A percentile compares a stretch with the other conserved stretches of the same genome.
Evolutionary conservation across 441 rosid genomes (phyloP).

Genomic region (Eutrema salsugineum): DNA sequence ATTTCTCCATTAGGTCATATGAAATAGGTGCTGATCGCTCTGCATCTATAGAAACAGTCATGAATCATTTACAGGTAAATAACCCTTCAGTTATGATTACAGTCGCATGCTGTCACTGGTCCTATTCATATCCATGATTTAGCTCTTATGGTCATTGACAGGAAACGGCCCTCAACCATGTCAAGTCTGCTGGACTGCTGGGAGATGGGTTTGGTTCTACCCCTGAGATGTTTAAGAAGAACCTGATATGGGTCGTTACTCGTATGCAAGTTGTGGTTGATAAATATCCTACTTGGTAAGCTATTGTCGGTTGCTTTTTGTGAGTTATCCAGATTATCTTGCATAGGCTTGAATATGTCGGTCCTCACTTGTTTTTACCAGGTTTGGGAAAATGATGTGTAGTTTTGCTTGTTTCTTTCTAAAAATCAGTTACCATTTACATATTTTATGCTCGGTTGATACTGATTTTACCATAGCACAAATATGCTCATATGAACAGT

Average conservation of each 20-base stretch:
- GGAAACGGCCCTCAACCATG: constrained; percentile 99
- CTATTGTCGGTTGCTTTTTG: background rate
- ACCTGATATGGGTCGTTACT: constrained; percentile 95
- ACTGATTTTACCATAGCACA: background rate
- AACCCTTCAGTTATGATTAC: background rate
- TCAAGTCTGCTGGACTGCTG: constrained; percentile 78
- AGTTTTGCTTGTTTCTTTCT: background rate
- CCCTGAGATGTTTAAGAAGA: constrained; percentile 90
- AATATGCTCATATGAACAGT: background rate
- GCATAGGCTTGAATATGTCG: background rate
- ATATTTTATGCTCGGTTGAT: background rate
- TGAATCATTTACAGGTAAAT: constrained; percentile 95
- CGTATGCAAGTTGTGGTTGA: constrained; percentile 94
- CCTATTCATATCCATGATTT: background rate
- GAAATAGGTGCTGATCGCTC: constrained; percentile 99
- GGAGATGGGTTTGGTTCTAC: constrained; percentile 97
- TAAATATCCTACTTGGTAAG: constrained; percentile 94
- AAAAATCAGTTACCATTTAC: background rate
- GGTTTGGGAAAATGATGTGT: background rate
- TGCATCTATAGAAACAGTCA: constrained; percentile 96
- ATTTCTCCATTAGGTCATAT: constrained; percentile 92
- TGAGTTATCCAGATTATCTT: background rate
- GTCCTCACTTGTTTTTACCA: background rate
- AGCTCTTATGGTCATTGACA: constrained; percentile 28
- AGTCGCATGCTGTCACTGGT: background rate